Conservation (phyloP, 1,139 yeast species). For the Hyphopichia pseudoburtonii region DNA sequence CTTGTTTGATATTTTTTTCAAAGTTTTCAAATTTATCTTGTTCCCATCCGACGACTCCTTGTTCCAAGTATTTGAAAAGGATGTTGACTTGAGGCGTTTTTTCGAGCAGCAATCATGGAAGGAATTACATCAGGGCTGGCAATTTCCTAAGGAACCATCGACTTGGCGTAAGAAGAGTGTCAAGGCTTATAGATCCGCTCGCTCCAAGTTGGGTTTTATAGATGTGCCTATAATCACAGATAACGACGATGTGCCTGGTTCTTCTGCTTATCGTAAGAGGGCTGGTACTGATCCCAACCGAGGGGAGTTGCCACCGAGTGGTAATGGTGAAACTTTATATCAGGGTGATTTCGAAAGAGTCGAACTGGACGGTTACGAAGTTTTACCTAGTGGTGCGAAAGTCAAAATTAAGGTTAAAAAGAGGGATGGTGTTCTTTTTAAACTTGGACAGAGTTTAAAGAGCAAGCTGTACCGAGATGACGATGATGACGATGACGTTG, state of each 20-base stretch:
- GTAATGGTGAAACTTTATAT: constrained; percentile 40
- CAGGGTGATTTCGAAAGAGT: constrained; percentile 22
- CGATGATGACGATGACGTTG: constrained; percentile 51
- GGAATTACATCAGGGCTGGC: constrained; percentile 84
- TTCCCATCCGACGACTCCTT: constrained; percentile 75
- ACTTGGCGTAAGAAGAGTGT: constrained; percentile 19
- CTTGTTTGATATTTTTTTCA: constrained; percentile 62
- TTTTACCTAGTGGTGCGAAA: constrained; percentile 69
- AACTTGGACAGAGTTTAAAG: constrained; percentile 30
- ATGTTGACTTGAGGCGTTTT: constrained; percentile 60
- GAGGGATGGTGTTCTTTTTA: constrained; percentile 18
- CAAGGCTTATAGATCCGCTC: constrained; percentile 11
- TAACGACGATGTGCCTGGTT: constrained; percentile 17
- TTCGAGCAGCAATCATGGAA: constrained; percentile 72
- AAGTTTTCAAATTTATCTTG: constrained; percentile 55
- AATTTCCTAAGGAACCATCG: constrained; percentile 49
- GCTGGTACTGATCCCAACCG: constrained; percentile 49
- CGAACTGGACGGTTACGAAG: constrained; percentile 46
- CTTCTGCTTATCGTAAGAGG: constrained; percentile 45
- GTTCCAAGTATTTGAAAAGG: constrained; percentile 76
- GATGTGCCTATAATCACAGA: not conserved
- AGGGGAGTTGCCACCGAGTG: constrained; percentile 51
- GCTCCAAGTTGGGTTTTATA: constrained; percentile 3
- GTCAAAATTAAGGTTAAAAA: constrained; percentile 47
- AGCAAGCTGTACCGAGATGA: constrained; percentile 20